These are phyloP conservation scores for Solanum lycopersicoides DNA, from an alignment of 257 asterid species.

Conservation along the genomic window DNA sequence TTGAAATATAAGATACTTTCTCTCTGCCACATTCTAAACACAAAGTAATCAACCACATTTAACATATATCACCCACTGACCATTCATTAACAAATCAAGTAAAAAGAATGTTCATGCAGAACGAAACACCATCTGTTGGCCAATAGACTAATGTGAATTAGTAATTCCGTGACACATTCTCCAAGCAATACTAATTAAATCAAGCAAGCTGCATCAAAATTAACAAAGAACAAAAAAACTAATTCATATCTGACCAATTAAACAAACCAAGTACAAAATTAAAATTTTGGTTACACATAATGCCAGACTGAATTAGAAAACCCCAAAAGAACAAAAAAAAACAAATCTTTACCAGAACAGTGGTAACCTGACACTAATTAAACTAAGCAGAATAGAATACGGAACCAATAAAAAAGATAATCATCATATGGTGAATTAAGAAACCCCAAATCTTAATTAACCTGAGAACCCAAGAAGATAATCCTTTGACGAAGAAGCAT, in stretches of 20 bases:
- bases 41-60: background rate
- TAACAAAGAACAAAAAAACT: background rate
- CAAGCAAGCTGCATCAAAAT: background rate
- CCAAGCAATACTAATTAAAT: background rate
- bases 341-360: background rate
- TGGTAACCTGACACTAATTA: background rate
- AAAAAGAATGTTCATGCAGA: background rate
- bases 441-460: conserved; percentile 4
- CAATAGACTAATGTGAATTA: background rate
- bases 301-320: background rate
- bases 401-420: background rate
- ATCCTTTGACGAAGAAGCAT: conserved; percentile 98
- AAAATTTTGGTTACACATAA: background rate
- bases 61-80: background rate
- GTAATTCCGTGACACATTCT: background rate
- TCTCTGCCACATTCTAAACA: background rate
- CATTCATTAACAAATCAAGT: background rate
- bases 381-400: background rate
- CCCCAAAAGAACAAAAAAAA: background rate
- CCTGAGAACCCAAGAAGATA: conserved; percentile 88
- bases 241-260: background rate
- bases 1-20: background rate
- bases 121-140: background rate
- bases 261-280: background rate
- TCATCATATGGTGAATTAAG: background rate